Conservation (phyloP, 2,329 filamentous ascomycete species). For the Colletotrichum orbiculare region DNA sequence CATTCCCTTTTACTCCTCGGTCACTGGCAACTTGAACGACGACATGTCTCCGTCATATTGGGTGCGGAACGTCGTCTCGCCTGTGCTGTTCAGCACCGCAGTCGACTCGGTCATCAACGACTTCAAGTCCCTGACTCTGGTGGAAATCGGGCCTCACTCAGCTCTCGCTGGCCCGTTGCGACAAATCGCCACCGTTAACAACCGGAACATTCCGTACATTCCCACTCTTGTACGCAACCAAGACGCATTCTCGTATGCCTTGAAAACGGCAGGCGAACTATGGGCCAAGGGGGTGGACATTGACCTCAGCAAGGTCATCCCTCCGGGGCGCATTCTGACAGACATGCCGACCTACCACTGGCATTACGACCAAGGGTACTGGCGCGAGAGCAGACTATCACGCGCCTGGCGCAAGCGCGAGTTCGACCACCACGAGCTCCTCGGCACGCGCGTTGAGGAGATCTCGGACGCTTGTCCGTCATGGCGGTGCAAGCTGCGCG, state of each 20-base stretch:
- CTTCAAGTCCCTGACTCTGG: constrained; percentile 43
- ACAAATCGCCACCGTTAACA: constrained; percentile 56
- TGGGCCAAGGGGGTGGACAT: constrained; percentile 11
- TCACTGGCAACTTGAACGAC: constrained; percentile 16
- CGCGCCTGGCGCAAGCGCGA: constrained; percentile 21
- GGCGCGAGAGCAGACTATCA: constrained; percentile 21
- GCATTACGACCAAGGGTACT: constrained; percentile 25
- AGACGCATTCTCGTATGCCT: constrained; percentile 16
- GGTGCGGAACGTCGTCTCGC: constrained; percentile 54
- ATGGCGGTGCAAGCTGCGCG: constrained; percentile 29
- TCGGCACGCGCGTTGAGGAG: constrained; percentile 25
- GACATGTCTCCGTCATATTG: constrained; percentile 52
- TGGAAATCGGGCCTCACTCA: constrained; percentile 62
- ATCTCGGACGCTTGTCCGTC: constrained; percentile 20
- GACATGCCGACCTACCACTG: constrained; percentile 25
- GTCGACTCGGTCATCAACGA: constrained; percentile 21
- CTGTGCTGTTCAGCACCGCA: constrained; percentile 56
- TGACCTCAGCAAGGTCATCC: constrained; percentile 17
- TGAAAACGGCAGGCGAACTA: constrained; percentile 33
- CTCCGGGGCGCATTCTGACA: constrained; percentile 14
- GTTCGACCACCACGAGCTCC: constrained; percentile 27
- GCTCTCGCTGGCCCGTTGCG: constrained; percentile 61
- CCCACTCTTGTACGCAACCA: constrained; percentile 20
- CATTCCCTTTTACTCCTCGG: constrained; percentile 32
- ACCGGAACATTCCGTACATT: constrained; percentile 1